Evolutionary conservation across 225 moss, liverwort and hornwort species (phyloP), one percentile per base, ranked within the genome.

Genomic region (Asterella californica): DNA sequence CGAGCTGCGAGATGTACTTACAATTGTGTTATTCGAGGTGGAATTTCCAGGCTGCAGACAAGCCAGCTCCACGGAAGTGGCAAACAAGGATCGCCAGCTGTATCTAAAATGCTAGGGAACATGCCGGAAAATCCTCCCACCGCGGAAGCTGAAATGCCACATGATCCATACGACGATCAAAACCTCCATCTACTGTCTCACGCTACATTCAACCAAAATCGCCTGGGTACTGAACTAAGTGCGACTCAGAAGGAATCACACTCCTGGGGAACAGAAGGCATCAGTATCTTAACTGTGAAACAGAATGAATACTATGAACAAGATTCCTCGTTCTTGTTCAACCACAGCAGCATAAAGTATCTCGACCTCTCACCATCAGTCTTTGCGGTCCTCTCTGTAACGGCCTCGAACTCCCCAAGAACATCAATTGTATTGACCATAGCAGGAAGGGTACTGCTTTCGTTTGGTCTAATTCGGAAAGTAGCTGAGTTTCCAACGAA

Each of bases 1-100:
- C 5, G 27, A 3, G 3, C 42, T 42, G 7, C 3, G 64, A 33
- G 30, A 18, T 37, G 24, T 6, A 25, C 78, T 78, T 52, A 78
- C 78, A 78, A 47, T 22, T 78, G 78, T 47, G 68, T 53, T 17
- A 78, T 42, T 68, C 78, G 45, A 14, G 79, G 79, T 34, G 79
- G 79, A 42, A 69, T 45, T 53, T 78, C 78, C 15, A 76, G 27
- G 64, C 77, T 77, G 46, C 77, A 77, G 14, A 77, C 47, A 3
- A 77, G 22, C 63, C 62, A 77, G 12, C 24, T 25, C 77, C 77
- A 77, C 12, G 77, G 63, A 12, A 77, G 22, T 9, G 77, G 77
- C 47, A 63, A 25, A 18, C 77, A 77, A 18, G 77, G 77, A 65
- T 77, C 77, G n/a, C 77, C 77, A 15, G 46, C 34, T 24, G 63